Conservation (phyloP, 1,139 yeast genomes). For the Candida sp. region DNA sequence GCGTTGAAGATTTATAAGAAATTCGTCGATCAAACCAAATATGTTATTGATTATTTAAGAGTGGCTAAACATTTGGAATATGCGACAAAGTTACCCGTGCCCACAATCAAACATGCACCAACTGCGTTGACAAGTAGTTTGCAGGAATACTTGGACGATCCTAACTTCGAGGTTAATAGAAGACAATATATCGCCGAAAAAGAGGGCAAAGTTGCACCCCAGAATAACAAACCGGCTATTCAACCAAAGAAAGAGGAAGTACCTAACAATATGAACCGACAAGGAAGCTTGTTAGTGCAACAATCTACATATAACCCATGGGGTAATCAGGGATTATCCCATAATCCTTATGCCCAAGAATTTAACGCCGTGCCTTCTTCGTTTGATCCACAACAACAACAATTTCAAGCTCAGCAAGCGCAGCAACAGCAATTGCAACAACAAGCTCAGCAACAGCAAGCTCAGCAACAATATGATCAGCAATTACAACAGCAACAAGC, state of each 20-base stretch:
- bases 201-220: slow-evolving; percentile 15
- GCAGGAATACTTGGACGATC: slow-evolving; percentile 85
- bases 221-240: slow-evolving; percentile 3
- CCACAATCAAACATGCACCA: slow-evolving; percentile 96
- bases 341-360: slow-evolving; percentile 5
- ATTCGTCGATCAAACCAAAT: slow-evolving; percentile 83
- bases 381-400: slow-evolving; percentile 9
- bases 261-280: slow-evolving; percentile 17
- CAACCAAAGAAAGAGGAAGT: slow-evolving; percentile 7
- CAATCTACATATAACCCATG: slow-evolving; percentile 47
- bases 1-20: slow-evolving; percentile 80
- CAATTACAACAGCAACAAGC: slow-evolving; percentile 7
- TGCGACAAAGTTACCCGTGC: slow-evolving; percentile 87
- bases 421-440: slow-evolving; percentile 9
- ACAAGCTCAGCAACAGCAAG: slow-evolving; percentile 6
- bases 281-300: slow-evolving; percentile 27
- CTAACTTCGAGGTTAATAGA: slow-evolving; percentile 79
- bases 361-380: slow-evolving; percentile 1
- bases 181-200: slow-evolving; percentile 72
- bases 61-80: slow-evolving; percentile 87
- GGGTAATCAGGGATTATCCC: slow-evolving; percentile 18
- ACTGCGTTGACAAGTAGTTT: slow-evolving; percentile 85
- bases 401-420: slow-evolving; percentile 10
- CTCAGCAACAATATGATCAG: too few species aligned
- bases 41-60: slow-evolving; percentile 82